phyloP scores from a whole-genome alignment of 163 green algal species.

The Scenedesmus sp. region DNA sequence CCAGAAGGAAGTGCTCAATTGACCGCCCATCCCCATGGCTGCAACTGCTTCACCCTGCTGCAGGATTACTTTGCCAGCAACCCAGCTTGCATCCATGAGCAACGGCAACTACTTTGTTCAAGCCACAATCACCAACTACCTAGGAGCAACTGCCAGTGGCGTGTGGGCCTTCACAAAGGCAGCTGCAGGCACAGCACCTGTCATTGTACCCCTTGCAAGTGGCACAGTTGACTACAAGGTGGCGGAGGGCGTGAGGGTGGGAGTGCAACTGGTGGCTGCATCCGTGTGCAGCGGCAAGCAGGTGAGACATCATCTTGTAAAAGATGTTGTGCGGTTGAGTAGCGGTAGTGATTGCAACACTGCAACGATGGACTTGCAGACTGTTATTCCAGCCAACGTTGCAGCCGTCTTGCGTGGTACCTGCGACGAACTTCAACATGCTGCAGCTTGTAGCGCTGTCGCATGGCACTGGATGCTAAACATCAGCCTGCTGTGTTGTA shows the following conservation, averaged over 20 bases:
- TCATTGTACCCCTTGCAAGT: background rate
- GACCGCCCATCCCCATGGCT: background rate
- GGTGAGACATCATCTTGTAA: background rate
- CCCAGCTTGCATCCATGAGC: background rate
- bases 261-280: conserved; percentile 6
- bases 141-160: background rate
- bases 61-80: conserved; percentile 32
- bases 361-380: no score
- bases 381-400: background rate
- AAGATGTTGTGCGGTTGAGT: no score
- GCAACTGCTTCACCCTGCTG: background rate
- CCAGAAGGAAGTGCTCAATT: background rate
- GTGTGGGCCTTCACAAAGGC: background rate
- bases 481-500: background rate
- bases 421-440: background rate
- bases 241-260: background rate
- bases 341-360: no score
- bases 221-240: background rate
- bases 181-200: background rate
- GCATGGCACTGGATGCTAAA: background rate
- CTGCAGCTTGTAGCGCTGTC: background rate
- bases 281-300: conserved; percentile 41
- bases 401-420: background rate
- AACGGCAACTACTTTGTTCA: background rate
- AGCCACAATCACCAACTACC: conserved; percentile 14